Base-by-base conservation (phyloP, 1,284 basidiomycete genomes). In the Takashimella tepidaria region DNA sequence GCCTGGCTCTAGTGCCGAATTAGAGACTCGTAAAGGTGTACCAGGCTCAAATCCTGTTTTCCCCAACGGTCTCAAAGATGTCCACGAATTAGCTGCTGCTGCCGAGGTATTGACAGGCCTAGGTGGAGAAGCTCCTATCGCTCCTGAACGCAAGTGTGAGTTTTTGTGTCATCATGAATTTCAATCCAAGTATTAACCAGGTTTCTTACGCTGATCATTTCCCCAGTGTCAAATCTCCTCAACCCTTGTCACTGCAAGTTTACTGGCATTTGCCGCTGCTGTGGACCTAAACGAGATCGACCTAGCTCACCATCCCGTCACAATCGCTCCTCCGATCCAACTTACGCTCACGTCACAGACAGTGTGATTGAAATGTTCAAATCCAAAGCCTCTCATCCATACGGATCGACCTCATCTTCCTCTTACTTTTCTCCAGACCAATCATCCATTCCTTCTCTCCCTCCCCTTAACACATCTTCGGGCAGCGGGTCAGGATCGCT, bases 201-300 rank as follows among this genome's bases (percentile, higher is more conserved):
- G n/a, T n/a, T 26, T 16, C 22, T 16, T 11, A 37, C 43, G 52
- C 51, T 54, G 37, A 53, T 41, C 43, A 23, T 11, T n/a, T 31
- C 19, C 16, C 11, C 57, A 72, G 70, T 72, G 20, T 45, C 49
- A 42, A 64, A 61, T 23, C 58, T 76, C 13, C 59, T 72, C 19
- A 73, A 74, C 51, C 73, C 77, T 1, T 79, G 79, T 57, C 57
- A 68, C 24, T 81, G 80, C 63, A 75, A 75, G 41, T 66, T 70
- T 2, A 73, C 68, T 26, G 78, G 76, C 1, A 62, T 65, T 1
- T 81, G 80, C 64, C 72, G 69, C 52, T 89, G 88, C 67, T 85
- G 82, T 59, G 79, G 79, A 8, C 75, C 77, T 13, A 71, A 68
- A 43, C 58, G 20, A 26, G 40, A 40, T 13, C 22, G 8, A 13